Base-by-base conservation (phyloP, 192 early-diverging fungal genomes). In the Gonapodya prolifera region DNA sequence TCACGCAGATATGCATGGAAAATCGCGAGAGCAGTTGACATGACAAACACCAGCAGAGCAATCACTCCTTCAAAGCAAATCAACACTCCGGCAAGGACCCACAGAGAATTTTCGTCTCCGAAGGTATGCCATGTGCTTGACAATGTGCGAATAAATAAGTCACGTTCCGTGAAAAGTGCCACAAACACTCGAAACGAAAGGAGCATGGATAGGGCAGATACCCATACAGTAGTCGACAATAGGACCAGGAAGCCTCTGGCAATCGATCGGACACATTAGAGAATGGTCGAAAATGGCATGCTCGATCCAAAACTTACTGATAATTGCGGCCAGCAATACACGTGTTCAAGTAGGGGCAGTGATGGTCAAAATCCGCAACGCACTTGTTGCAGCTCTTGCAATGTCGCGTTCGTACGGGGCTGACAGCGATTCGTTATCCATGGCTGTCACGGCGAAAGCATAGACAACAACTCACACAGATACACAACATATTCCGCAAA, bases 331-430 rank as follows among this genome's bases (percentile, higher is more conserved):
- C 28, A 32, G 28, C 71, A 30, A 73, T 73, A 32, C 71, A 73
- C 18, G 71, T 32, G 31, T 73, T 73, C 8, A 73, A 32, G 29
- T 73, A 73, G 71, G 32, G 28, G 71, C 71, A 73, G 71, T 73
- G 71, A 29, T 73, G 71, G 31, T 73, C 71, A 29, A 30, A 73
- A 73, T 30, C 71, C 71, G 71, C 16, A 2, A 73, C 32, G 31
- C 71, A 73, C 31, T 73, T 73, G 71, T 73, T 73, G 29, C 71
- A 73, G 8, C 18, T 18, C 71, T 73, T 73, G 31, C 71, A 73
- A 73, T 73, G 71, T 30, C 71, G 71, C 29, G 71, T 73, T 13
- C 32, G 71, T 32, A 29, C 28, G 29, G 32, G 71, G 28, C 71
- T 73, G 45, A 8, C 8, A 61, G 45, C 45, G 23, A 61, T 16